Percentiles rank a stretch among this genome's conserved stretches.
These are phyloP conservation scores for Mycena vulgaris DNA, from an alignment of 768 basidiomycete species.

Conservation along the genomic window DNA sequence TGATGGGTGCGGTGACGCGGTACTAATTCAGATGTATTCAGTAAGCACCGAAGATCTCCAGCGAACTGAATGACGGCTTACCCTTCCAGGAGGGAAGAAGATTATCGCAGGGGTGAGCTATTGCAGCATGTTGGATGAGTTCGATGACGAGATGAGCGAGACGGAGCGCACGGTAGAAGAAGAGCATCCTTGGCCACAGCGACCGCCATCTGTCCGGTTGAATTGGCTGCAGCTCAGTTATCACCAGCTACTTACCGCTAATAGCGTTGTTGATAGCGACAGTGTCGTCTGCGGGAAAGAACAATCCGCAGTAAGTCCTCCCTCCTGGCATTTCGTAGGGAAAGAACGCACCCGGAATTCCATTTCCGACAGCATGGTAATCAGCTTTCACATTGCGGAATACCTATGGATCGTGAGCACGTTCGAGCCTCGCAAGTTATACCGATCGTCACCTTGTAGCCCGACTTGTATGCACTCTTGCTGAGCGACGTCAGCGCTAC, in stretches of 20 bases:
- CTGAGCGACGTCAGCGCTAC: neutral
- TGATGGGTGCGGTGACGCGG: constrained; percentile 16
- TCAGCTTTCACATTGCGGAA: neutral
- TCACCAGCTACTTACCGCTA: neutral
- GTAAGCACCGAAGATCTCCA: too few relatives aligned
- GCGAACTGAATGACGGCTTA: too few relatives aligned
- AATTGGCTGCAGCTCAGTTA: neutral
- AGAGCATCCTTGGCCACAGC: constrained; percentile 18
- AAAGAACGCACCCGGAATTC: constrained; percentile 6
- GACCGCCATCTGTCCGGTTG: neutral
- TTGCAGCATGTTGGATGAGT: neutral
- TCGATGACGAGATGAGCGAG: neutral
- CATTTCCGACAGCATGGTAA: constrained; percentile 12
- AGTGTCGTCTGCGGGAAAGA: constrained; percentile 26
- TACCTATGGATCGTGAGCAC: neutral
- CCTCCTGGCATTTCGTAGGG: neutral
- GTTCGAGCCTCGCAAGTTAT: neutral
- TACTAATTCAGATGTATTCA: neutral
- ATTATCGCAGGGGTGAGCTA: constrained; percentile 26
- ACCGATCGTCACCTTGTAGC: constrained; percentile 10
- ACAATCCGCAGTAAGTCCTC: neutral
- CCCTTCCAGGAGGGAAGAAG: constrained; percentile 26
- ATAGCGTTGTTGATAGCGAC: constrained; percentile 26
- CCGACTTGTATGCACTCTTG: constrained; percentile 4
- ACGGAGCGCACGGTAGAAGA: constrained; percentile 6